Conservation (phyloP, 352 stramenopile genomes). For the Elongisporangium undulatum region DNA sequence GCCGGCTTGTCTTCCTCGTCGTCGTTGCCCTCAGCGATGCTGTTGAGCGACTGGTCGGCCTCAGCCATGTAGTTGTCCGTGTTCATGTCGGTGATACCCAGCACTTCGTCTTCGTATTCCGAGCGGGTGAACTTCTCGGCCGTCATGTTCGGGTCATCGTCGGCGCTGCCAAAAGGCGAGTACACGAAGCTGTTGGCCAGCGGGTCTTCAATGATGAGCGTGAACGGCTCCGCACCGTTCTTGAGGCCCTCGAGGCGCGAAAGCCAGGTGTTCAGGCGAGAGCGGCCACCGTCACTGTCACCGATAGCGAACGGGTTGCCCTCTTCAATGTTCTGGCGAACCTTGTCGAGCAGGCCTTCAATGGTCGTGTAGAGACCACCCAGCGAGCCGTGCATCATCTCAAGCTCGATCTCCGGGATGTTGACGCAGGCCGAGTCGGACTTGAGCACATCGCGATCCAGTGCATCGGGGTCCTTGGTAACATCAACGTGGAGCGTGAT, state of each 20-base stretch:
- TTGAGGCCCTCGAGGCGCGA: constrained; percentile 47
- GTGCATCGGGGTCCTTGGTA: constrained; percentile 47
- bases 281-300: constrained; percentile 67
- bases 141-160: constrained; percentile 57
- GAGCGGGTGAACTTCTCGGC: constrained; percentile 86
- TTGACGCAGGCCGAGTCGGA: constrained; percentile 76
- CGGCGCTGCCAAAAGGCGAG: constrained; percentile 40
- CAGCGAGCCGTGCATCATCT: constrained; percentile 86
- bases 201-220: constrained; percentile 86
- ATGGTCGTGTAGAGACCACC: constrained; percentile 92
- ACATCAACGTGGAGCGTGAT: constrained; percentile 61
- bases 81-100: constrained; percentile 93
- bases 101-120: constrained; percentile 88
- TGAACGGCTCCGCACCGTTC: constrained; percentile 77
- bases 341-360: constrained; percentile 88
- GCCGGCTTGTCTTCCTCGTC: constrained; percentile 22
- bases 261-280: constrained; percentile 49
- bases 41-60: constrained; percentile 8
- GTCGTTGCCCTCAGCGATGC: constrained; percentile 22
- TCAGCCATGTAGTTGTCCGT: constrained; percentile 76
- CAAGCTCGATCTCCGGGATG: constrained; percentile 91
- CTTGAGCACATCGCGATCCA: constrained; percentile 92
- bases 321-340: constrained; percentile 71
- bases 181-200: constrained; percentile 92
- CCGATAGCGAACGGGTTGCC: constrained; percentile 83